Evolutionary conservation across 768 basidiomycete species (phyloP).

Genomic region (Krasilnikovozyma curviuscula): DNA sequence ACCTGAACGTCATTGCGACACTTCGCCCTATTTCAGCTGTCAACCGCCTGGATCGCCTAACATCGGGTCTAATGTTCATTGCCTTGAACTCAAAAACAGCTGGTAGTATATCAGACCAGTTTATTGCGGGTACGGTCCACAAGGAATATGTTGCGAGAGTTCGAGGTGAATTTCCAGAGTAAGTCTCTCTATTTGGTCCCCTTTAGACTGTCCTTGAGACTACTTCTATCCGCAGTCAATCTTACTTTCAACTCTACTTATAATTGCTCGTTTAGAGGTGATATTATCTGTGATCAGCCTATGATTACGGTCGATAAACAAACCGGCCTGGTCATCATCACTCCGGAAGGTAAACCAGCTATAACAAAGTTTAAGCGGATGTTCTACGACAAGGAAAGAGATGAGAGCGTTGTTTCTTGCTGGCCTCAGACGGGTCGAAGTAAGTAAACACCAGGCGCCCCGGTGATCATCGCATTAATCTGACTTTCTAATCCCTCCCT

Average conservation of each 20-base stretch:
- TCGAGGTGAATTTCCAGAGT: conserved; percentile 69
- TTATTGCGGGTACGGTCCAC: conserved; percentile 55
- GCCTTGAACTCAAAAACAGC: conserved; percentile 55
- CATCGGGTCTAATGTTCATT: conserved; percentile 87
- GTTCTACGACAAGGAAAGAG: conserved; percentile 54
- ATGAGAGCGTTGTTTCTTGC: conserved; percentile 76
- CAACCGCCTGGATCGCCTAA: conserved; percentile 81
- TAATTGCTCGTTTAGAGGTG: conserved; percentile 35
- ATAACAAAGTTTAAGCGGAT: conserved; percentile 73
- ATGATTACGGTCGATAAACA: conserved; percentile 83
- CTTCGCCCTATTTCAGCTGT: conserved; percentile 39
- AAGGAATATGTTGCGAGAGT: conserved; percentile 85
- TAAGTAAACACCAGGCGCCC: conserved; percentile 29
- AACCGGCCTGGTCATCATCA: conserved; percentile 89
- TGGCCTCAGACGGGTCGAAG: conserved; percentile 80
- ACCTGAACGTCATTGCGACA: neutral
- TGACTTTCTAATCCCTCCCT: neutral
- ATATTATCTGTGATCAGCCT: conserved; percentile 66
- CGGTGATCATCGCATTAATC: neutral
- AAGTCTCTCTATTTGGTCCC: conserved; percentile 22
- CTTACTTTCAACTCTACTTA: neutral
- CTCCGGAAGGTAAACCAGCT: conserved; percentile 83
- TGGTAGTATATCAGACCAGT: conserved; percentile 53
- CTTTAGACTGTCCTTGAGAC: neutral
- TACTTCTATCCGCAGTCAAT: too few relatives aligned